phyloP scores from a whole-genome alignment of 2,329 filamentous ascomycete genomes.

The Penicillium janthinellum region DNA sequence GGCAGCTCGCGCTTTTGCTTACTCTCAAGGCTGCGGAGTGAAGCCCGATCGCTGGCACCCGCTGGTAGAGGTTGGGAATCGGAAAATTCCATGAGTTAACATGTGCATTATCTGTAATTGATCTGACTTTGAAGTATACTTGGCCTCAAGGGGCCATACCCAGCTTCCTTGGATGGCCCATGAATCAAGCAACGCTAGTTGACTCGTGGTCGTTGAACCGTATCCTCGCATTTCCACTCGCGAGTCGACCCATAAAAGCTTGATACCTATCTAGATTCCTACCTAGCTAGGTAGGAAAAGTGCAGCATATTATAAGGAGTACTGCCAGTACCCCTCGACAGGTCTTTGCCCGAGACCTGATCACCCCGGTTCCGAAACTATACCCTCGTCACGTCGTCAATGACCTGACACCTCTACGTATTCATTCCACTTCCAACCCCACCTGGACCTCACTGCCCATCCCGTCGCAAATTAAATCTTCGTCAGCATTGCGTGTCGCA shows the following conservation, averaged over 20 bases:
- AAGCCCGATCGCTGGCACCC: constrained; percentile 5
- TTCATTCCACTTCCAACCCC: background rate
- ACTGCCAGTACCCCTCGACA: background rate
- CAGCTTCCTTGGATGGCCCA: background rate
- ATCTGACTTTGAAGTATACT: background rate
- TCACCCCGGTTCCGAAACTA: background rate
- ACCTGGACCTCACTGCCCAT: constrained; percentile 4
- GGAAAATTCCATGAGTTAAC: background rate
- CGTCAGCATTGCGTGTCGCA: constrained; percentile 21
- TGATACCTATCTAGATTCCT: background rate
- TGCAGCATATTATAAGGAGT: background rate
- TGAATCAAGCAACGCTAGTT: background rate
- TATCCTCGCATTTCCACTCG: background rate
- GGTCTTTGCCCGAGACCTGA: background rate
- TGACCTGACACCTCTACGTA: background rate
- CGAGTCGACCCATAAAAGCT: background rate
- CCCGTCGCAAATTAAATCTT: constrained; percentile 14
- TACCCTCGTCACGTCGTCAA: background rate
- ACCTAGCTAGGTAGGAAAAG: no score
- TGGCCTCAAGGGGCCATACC: background rate
- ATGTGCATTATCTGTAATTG: background rate
- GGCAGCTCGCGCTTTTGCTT: constrained; percentile 8
- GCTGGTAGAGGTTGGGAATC: constrained; percentile 3
- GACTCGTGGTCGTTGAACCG: no score
- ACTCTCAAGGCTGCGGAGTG: constrained; percentile 8